Evolutionary conservation across 441 rosid species (phyloP), one percentile per base, ranked within the genome.

Genomic region (Croton laevigatus): DNA sequence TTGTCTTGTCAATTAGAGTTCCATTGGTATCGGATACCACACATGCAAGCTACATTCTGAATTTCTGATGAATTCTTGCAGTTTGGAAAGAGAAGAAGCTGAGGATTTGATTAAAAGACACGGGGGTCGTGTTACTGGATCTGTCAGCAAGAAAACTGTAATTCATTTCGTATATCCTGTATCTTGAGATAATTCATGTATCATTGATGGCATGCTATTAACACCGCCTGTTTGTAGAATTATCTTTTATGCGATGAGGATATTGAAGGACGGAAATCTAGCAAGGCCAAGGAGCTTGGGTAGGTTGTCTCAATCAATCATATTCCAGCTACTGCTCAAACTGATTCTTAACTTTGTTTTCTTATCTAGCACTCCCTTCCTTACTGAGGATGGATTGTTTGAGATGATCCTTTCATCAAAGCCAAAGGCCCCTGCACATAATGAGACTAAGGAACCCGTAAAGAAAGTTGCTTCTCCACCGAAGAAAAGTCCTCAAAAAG

Each of bases 131-230:
- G 52, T 94, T 64, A 94, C 97, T 70, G 91, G 93, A 81, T 88
- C 99, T 68, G 87, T 94, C 75, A 94, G 99, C 99, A 94, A 92
- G 87, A 94, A 88, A 84, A 94, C 99, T 83, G 98, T 94, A 53
- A 66, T 69, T 69, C 63, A 57, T 12, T 73, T 19, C 62, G 63
- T 82, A 65, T 66, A 9, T 71, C 51, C 59, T 70, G 19, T 71
- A 23, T 22, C 77, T 73, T 68, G 32, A 52, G 70, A 69, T 67
- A 65, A 27, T 69, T 65, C 7, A 23, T 42, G 23, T 52, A 45
- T 68, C 68, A 62, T 51, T 45, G 11, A 59, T 84, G 57, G 64
- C 63, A 68, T 23, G 71, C 46, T 73, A 76, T 59, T 79, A 79
- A 82, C 80, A 67, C 38, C 45, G 34, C 80, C 53, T 73, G 54